These are phyloP conservation scores for Trifolium dubium DNA, from an alignment of 306 rosid species.

Conservation along the genomic window DNA sequence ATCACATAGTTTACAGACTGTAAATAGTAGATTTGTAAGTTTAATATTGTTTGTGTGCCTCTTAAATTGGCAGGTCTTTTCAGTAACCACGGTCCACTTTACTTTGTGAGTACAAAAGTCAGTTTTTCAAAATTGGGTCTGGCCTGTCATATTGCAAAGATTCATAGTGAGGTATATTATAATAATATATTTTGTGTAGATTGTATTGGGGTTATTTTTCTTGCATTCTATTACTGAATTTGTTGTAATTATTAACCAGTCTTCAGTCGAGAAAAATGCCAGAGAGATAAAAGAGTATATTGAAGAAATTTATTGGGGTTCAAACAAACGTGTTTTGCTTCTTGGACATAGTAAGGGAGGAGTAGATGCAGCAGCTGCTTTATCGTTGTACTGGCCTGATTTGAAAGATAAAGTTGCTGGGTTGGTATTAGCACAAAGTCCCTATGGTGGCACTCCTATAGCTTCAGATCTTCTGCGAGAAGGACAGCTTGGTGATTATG, in stretches of 20 bases:
- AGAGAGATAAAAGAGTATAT: constrained; percentile 89
- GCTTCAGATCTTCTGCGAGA: constrained; percentile 95
- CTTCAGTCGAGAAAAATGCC: constrained; percentile 97
- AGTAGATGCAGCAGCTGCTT: constrained; percentile 98
- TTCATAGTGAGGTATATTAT: constrained; percentile 88
- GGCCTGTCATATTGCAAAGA: constrained; percentile 94
- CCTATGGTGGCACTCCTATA: constrained; percentile 98
- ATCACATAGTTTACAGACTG: constrained; percentile 16
- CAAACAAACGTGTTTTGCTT: constrained; percentile 83
- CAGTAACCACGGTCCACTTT: constrained; percentile 98
- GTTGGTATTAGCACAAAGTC: constrained; percentile 89
- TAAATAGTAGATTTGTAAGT: constrained; percentile 7
- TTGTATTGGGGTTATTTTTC: constrained; percentile 4
- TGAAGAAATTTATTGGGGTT: constrained; percentile 98
- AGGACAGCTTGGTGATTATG: constrained; percentile 98
- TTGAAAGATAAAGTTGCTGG: constrained; percentile 98
- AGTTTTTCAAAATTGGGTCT: constrained; percentile 93
- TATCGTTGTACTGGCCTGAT: constrained; percentile 94
- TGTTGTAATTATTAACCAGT: constrained; percentile 51
- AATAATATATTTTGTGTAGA: constrained; percentile 10
- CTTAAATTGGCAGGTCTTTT: constrained; percentile 75
- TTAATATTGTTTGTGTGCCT: constrained; percentile 27
- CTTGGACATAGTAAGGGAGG: constrained; percentile 99
- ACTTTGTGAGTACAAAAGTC: constrained; percentile 78
- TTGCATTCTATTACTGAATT: constrained; percentile 40